These are phyloP conservation scores for Polymyxa betae DNA, from an alignment of 208 protist genomes.

Conservation along the genomic window DNA sequence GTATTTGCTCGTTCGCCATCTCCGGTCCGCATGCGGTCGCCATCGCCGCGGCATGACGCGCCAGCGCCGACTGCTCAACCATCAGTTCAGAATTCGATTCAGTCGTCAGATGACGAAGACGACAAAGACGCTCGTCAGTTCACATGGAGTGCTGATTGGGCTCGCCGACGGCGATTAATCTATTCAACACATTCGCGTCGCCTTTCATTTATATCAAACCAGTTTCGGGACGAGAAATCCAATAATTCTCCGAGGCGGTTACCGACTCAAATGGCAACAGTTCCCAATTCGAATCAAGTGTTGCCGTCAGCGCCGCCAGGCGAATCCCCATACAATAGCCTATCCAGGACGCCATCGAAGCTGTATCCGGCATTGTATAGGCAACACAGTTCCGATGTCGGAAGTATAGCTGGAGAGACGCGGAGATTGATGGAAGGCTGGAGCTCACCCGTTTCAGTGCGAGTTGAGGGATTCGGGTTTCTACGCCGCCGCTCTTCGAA, in stretches of 20 bases:
- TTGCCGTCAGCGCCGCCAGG: not conserved
- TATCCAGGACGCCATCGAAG: not conserved
- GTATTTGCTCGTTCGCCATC: not conserved
- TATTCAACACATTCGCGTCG: slow-evolving; percentile 23
- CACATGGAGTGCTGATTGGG: slow-evolving; percentile 34
- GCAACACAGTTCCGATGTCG: not conserved
- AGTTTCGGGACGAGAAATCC: not conserved
- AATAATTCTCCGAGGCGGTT: not conserved
- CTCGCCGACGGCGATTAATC: slow-evolving; percentile 2
- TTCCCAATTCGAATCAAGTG: not conserved
- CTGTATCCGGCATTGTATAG: slow-evolving; percentile 43
- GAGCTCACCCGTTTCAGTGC: not conserved
- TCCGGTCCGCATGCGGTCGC: not conserved
- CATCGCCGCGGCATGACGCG: not conserved
- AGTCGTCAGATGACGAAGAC: not conserved
- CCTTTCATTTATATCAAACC: slow-evolving; percentile 11
- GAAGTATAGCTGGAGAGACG: not conserved
- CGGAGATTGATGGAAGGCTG: not conserved
- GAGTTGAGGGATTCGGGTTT: not conserved
- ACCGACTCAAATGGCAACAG: not conserved
- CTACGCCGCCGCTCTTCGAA: slow-evolving; percentile 22
- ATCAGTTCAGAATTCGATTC: not conserved
- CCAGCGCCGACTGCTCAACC: not conserved
- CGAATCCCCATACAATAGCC: not conserved
- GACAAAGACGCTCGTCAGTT: not conserved